Evolutionary conservation across 2,329 filamentous ascomycete genomes (phyloP), one percentile per base, ranked within the genome.

Genomic region (Penicillium frequentans): DNA sequence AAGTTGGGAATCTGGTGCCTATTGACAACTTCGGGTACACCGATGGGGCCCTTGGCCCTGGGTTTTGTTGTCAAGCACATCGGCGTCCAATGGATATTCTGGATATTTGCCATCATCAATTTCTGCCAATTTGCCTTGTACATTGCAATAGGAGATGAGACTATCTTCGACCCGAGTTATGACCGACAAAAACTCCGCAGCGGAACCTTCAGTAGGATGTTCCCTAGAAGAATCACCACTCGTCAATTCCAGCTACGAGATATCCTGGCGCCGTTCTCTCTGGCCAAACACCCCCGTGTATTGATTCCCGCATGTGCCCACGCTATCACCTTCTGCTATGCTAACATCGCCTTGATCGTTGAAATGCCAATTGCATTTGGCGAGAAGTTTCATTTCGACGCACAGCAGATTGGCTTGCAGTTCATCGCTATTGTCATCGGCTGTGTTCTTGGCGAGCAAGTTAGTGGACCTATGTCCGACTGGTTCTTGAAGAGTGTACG

Each of bases 281-380:
- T 84, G 27, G 75, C 73, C 46, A 67, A 68, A 3, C 75, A 77
- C 49, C 73, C 78, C 0, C 77, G 75, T 33, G 76, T 84, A 23
- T 56, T 81, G 46, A 74, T 85, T 23, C 81, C 83, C 0, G 77
- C 83, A 0, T 68, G 73, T 9, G 77, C 81, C 3, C 84, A 86
- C 64, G 70, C 81, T 6, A 81, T 86, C 72, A 71, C 82, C 9
- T 86, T 86, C 67, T 73, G 80, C 14, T 86, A 81, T 65, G 77
- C 70, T 26, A 79, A 75, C 56, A 79, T 85, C 27, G 75, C 84
- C 52, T 67, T 81, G 46, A 82, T 82, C 3, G 79, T 86, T 31
- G 84, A 86, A 66, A 82, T 86, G 50, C 84, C 84, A 1, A 81
- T 84, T 55, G 75, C 84, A 1, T 86, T 84, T 64, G 75, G 77